Base-by-base conservation (phyloP, 2,329 filamentous ascomycete species). In the Berkeleyomyces basicola region DNA sequence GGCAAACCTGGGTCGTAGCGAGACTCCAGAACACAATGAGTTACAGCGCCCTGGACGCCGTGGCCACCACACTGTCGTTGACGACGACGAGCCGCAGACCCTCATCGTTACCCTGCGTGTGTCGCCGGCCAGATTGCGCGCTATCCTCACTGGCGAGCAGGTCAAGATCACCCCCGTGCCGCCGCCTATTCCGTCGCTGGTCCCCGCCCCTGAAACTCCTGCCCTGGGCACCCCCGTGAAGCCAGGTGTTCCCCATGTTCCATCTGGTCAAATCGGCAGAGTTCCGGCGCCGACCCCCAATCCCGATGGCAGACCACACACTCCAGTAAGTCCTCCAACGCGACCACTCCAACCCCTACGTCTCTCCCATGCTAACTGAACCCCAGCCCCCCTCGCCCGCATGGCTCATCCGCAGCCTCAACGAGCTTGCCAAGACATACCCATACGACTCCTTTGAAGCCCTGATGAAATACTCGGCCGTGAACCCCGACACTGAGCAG, bases 1-100 rank as follows among this genome's bases (percentile, higher is more conserved):
- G 83, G 86, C 86, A 43, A 86, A 88, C 66, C 71, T 89, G 59
- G 84, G 85, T 59, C 85, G 93, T 65, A 96, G 92, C 40, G 88
- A 91, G 71, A 97, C 93, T 0, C 93, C 93, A 2, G 93, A 97
- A 71, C 84, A 84, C 68, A 84, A 85, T 70, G 90, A 96, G 71
- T 33, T 57, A 16, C 82, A 86, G 1, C 79, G 90, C 68, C 83
- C 81, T 6, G 85, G 85, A 4, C 79, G 81, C 62, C 79, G 79
- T 59, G 77, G 76, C 66, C 78, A 79, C 63, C 81, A 83, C 66
- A 82, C 87, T 66, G 82, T 83, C 51, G 82, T 89, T 58, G 91
- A 96, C 70, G 90, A 92, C 67, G 86, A 90, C 61, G 87, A 90
- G 67, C 79, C 84, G 0, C 76, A 78, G n/a, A 82, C 80, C 55